A percentile compares a stretch with the other conserved stretches of the same genome.
phyloP scores from a whole-genome alignment of 73 alveolate genomes.

The Tetrahymena elliotti region DNA sequence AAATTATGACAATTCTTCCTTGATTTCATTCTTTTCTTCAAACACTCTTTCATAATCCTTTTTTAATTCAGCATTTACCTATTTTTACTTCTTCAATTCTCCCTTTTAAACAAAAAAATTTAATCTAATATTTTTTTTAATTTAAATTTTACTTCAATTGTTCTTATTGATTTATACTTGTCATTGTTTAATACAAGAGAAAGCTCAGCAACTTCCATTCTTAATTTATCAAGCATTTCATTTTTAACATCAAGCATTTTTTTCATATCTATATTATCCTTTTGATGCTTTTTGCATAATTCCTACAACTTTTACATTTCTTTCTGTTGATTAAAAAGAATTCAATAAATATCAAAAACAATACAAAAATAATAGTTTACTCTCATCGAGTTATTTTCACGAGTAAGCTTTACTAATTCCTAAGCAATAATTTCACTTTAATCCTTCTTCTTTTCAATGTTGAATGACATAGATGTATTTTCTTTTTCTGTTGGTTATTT shows the following conservation, averaged over 20 bases:
- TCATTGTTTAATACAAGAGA: slow-evolving; percentile 24
- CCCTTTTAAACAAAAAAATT: not conserved
- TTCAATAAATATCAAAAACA: not conserved
- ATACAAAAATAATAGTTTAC: not conserved
- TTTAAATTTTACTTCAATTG: not conserved
- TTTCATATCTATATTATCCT: slow-evolving; percentile 10
- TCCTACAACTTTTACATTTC: slow-evolving; percentile 4
- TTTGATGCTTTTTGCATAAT: slow-evolving; percentile 12
- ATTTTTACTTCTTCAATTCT: not conserved
- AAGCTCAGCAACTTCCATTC: slow-evolving; percentile 36
- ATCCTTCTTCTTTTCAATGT: not conserved
- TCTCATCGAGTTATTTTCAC: not conserved
- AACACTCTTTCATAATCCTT: slow-evolving; percentile 10
- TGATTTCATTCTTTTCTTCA: slow-evolving; percentile 6
- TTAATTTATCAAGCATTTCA: slow-evolving; percentile 32
- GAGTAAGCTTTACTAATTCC: not conserved
- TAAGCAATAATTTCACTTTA: not conserved
- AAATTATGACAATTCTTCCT: slow-evolving; percentile 4
- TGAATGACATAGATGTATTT: not conserved
- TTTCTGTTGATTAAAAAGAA: not conserved
- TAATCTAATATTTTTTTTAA: not conserved
- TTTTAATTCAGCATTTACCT: slow-evolving; percentile 14
- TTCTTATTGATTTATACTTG: slow-evolving; percentile 17
- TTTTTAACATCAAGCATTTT: slow-evolving; percentile 25
- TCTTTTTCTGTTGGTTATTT: not conserved